Evolutionary conservation across 768 basidiomycete species (phyloP).

Genomic region (Sarcodon sp.): DNA sequence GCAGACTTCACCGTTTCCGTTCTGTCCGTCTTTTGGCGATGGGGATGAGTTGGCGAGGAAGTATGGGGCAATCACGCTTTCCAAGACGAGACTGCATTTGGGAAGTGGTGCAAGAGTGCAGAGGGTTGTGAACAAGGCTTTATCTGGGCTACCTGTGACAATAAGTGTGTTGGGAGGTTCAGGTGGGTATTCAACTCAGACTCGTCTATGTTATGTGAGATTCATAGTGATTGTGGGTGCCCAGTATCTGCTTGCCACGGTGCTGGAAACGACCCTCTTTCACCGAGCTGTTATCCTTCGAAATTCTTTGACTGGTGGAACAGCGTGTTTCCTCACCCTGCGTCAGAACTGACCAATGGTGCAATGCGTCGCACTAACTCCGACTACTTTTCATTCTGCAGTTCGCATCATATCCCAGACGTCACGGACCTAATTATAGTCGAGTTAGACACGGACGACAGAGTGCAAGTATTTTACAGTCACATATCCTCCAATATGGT

Average conservation of each 20-base stretch:
- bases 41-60: constrained; percentile 68
- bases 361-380: constrained; percentile 89
- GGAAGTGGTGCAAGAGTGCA: constrained; percentile 80
- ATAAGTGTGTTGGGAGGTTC: constrained; percentile 88
- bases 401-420: constrained; percentile 87
- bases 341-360: constrained; percentile 95
- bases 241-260: constrained; percentile 90
- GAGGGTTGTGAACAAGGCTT: constrained; percentile 68
- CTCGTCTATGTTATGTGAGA: neutral
- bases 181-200: constrained; percentile 30
- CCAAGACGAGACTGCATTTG: constrained; percentile 61
- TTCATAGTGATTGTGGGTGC: too few relatives aligned
- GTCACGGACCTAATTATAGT: constrained; percentile 88
- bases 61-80: constrained; percentile 64
- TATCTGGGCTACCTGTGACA: constrained; percentile 77
- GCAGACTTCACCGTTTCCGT: constrained; percentile 63
- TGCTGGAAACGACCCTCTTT: constrained; percentile 82
- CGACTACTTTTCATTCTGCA: constrained; percentile 93
- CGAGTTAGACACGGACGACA: constrained; percentile 89
- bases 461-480: constrained; percentile 43
- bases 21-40: constrained; percentile 83
- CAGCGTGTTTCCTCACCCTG: constrained; percentile 93
- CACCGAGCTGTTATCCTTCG: constrained; percentile 82
- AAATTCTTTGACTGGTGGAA: constrained; percentile 98
- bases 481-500: neutral